Conservation (phyloP, 139 green algal species). For the Zygnema cylindricum region DNA sequence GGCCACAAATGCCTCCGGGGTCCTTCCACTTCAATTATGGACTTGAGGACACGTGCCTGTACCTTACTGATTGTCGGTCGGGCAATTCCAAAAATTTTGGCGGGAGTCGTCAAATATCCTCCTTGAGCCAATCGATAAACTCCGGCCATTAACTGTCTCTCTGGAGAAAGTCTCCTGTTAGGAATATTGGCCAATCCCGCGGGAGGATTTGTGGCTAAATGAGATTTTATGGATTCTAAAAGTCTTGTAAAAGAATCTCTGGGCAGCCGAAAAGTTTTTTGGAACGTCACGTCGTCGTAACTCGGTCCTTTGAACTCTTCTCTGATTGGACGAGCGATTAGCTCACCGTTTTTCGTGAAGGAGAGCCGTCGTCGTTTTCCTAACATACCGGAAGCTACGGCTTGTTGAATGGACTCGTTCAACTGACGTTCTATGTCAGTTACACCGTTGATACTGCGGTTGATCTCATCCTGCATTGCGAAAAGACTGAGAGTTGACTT, state of each 20-base stretch:
- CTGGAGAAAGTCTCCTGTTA: not conserved
- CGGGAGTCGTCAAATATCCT: not conserved
- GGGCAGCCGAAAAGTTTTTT: conserved; percentile 1
- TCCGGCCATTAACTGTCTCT: not conserved
- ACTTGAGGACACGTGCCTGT: not conserved
- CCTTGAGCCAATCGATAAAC: not conserved
- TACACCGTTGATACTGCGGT: not conserved
- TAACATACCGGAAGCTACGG: not conserved
- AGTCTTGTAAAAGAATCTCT: not conserved
- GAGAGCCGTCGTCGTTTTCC: not conserved
- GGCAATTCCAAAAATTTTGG: not conserved
- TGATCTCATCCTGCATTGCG: not conserved
- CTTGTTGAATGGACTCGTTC: not conserved
- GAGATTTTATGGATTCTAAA: not conserved
- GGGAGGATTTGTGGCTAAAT: not conserved
- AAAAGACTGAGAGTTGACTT: not conserved
- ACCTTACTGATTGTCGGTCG: not conserved
- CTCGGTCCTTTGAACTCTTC: not conserved
- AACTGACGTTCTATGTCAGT: not conserved
- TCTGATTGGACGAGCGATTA: not conserved
- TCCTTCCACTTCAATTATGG: not conserved
- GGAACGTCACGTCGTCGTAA: not conserved
- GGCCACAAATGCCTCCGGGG: not conserved
- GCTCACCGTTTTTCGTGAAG: not conserved
- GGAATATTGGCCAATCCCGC: not conserved